Conservation (phyloP, 2,329 filamentous ascomycete species). For the Neofusicoccum laricinum region DNA sequence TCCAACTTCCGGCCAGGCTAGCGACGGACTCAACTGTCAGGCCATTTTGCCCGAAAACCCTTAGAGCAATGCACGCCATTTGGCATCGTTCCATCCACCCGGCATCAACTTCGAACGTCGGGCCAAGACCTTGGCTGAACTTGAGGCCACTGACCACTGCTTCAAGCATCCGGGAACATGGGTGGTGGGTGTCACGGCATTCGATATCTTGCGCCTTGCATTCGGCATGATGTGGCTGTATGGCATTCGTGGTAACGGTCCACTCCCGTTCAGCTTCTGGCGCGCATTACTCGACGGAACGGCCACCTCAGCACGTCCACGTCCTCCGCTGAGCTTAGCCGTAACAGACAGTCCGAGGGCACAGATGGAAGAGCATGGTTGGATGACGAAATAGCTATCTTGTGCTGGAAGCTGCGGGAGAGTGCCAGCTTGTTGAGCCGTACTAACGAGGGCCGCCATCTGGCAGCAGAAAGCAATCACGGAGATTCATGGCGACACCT, state of each 20-base stretch:
- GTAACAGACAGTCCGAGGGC: too few relatives aligned
- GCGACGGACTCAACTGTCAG: background rate
- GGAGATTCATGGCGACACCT: too few relatives aligned
- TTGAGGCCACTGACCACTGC: background rate
- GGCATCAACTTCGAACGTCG: constrained; percentile 9
- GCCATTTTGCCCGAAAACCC: background rate
- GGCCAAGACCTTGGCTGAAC: constrained; percentile 10
- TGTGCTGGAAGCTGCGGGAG: too few relatives aligned
- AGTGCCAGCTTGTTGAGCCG: too few relatives aligned
- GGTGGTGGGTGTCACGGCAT: background rate
- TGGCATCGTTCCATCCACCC: background rate
- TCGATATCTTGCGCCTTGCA: background rate
- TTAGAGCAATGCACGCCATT: background rate
- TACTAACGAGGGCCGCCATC: too few relatives aligned
- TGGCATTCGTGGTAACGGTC: background rate
- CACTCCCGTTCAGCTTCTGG: background rate
- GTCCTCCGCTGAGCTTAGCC: too few relatives aligned
- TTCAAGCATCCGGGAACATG: background rate
- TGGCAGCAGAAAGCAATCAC: too few relatives aligned
- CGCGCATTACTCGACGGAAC: too few relatives aligned
- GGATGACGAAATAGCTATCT: too few relatives aligned
- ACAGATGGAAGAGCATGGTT: too few relatives aligned
- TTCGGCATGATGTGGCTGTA: background rate
- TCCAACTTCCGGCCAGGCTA: background rate
- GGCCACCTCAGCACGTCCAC: too few relatives aligned